These are phyloP conservation scores for Phaeosphaeriaceae sp. DNA, from an alignment of 2,329 filamentous ascomycete genomes.

Conservation along the genomic window DNA sequence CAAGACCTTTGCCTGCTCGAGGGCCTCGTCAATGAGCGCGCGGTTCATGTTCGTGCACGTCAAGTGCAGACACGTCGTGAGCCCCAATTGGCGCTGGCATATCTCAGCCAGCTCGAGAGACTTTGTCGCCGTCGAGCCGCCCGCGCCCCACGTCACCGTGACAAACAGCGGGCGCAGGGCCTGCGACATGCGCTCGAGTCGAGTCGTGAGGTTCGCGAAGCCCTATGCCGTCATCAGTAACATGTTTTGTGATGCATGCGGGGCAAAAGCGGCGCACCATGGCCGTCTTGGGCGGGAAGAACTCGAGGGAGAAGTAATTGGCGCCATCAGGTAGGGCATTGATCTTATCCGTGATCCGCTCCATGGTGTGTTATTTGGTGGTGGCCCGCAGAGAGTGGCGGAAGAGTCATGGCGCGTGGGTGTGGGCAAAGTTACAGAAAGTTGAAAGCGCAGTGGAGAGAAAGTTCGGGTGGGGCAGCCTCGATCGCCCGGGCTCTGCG, in stretches of 20 bases:
- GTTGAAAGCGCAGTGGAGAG: slow-evolving; percentile 22
- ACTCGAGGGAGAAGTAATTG: slow-evolving; percentile 95
- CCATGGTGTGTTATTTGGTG: slow-evolving; percentile 29
- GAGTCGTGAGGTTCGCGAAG: slow-evolving; percentile 89
- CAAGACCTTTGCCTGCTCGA: slow-evolving; percentile 88
- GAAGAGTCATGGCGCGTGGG: slow-evolving; percentile 39
- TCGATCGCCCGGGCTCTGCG: slow-evolving; percentile 25
- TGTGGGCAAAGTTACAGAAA: slow-evolving; percentile 30
- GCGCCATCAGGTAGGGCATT: slow-evolving; percentile 82
- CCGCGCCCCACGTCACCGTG: slow-evolving; percentile 97
- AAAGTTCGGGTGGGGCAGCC: slow-evolving; percentile 30
- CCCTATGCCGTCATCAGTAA: slow-evolving; percentile 59
- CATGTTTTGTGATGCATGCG: slow-evolving; percentile 5
- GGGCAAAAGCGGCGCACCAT: slow-evolving; percentile 64
- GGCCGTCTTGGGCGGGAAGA: slow-evolving; percentile 97
- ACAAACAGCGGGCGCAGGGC: slow-evolving; percentile 92
- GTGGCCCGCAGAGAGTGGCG: slow-evolving; percentile 4
- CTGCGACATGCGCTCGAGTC: slow-evolving; percentile 92
- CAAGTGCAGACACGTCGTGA: slow-evolving; percentile 94
- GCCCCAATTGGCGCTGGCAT: slow-evolving; percentile 87
- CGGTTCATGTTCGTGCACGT: slow-evolving; percentile 98
- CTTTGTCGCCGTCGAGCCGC: slow-evolving; percentile 88
- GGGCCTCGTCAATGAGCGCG: slow-evolving; percentile 81
- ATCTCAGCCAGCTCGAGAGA: slow-evolving; percentile 94
- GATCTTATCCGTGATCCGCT: slow-evolving; percentile 92